phyloP scores from a whole-genome alignment of 2,329 filamentous ascomycete genomes.

The Dothistroma pini region DNA sequence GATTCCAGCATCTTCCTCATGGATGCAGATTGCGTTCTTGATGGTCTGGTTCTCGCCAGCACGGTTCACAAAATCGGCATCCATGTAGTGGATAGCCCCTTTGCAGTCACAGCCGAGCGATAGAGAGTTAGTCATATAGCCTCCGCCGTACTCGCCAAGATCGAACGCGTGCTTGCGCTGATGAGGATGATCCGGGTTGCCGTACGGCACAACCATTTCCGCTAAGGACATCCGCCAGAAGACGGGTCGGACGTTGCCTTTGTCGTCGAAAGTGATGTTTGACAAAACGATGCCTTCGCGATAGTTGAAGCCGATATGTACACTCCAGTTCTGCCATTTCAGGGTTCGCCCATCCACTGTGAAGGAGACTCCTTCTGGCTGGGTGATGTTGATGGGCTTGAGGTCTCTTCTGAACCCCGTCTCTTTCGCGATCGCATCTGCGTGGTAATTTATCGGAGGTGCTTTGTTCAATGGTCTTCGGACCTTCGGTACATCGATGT shows the following conservation, averaged over 20 bases:
- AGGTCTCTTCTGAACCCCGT: constrained; percentile 74
- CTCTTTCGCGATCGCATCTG: constrained; percentile 65
- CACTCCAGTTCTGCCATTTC: constrained; percentile 89
- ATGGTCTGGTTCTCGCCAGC: constrained; percentile 69
- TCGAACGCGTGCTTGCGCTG: constrained; percentile 80
- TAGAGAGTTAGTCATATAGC: constrained; percentile 79
- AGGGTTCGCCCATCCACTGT: constrained; percentile 68
- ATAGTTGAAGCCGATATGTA: constrained; percentile 94
- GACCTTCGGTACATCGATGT: constrained; percentile 77
- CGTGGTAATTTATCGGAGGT: constrained; percentile 74
- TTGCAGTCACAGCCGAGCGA: constrained; percentile 81
- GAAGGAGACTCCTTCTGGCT: constrained; percentile 87
- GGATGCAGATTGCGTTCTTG: constrained; percentile 93
- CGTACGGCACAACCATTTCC: constrained; percentile 92
- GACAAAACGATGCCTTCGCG: constrained; percentile 85
- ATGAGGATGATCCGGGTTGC: constrained; percentile 74
- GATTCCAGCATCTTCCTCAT: constrained; percentile 89
- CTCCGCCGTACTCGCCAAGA: constrained; percentile 74
- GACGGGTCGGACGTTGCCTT: constrained; percentile 67
- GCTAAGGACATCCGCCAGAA: constrained; percentile 88
- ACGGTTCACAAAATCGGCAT: constrained; percentile 77
- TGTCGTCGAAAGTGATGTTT: constrained; percentile 87
- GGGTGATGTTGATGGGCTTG: constrained; percentile 83
- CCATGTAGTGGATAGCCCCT: constrained; percentile 86
- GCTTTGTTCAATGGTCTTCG: constrained; percentile 70